A percentile compares a stretch with the other conserved stretches of the same genome.
Evolutionary conservation across 2,329 filamentous ascomycete species (phyloP).

Genomic region (Zarea fungicola): DNA sequence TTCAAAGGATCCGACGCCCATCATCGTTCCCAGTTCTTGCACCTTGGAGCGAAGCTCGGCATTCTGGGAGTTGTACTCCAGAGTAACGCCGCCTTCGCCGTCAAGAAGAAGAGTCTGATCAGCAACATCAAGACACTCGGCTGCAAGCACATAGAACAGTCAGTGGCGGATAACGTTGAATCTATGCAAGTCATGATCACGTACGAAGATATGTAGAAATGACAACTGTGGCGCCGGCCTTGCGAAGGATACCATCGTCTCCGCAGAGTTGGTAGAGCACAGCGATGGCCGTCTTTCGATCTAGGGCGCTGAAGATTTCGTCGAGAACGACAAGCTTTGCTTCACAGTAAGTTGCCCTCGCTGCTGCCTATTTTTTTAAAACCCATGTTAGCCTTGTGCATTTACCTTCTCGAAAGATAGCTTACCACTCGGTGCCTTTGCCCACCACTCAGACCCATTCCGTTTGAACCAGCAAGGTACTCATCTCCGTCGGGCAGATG

Average conservation of each 20-base stretch:
- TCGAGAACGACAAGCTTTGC: background rate
- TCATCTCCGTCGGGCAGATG: background rate
- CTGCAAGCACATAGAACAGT: background rate
- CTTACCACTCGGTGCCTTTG: slow-evolving; percentile 4
- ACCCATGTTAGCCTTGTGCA: background rate
- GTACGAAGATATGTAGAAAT: background rate
- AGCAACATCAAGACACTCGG: background rate
- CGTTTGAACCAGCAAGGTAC: background rate
- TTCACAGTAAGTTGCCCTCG: background rate
- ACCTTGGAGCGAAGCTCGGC: background rate
- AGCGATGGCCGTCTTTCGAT: background rate
- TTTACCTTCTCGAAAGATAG: background rate
- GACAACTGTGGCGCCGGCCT: background rate
- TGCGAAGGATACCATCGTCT: background rate
- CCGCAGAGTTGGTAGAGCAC: background rate
- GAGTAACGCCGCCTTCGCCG: background rate
- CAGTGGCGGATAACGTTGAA: background rate
- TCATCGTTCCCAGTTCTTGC: background rate
- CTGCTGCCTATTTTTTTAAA: background rate
- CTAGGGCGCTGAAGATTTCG: slow-evolving; percentile 3
- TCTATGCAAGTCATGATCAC: background rate
- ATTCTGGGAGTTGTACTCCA: slow-evolving; percentile 1
- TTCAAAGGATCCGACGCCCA: background rate
- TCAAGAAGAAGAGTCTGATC: slow-evolving; percentile 1
- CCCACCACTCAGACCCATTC: background rate